Percentiles rank a stretch among this genome's conserved stretches.
These are phyloP conservation scores for Carallia brachiata DNA, from an alignment of 345 rosid species.

Conservation along the genomic window DNA sequence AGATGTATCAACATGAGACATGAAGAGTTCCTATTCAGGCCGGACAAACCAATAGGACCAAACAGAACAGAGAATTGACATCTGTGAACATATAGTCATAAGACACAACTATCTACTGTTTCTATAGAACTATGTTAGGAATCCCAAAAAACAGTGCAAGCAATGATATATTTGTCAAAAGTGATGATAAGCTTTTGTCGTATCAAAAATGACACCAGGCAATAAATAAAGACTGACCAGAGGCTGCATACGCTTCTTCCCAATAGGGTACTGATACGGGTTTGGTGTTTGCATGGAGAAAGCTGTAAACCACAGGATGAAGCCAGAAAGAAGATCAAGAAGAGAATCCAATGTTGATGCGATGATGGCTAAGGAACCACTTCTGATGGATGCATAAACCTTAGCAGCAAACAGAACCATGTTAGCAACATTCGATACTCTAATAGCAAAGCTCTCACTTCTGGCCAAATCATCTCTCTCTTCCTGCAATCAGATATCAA, in stretches of 20 bases:
- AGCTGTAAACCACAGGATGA: constrained; percentile 98
- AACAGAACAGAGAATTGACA: no score
- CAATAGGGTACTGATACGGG: constrained; percentile 94
- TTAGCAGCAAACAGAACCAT: constrained; percentile 92
- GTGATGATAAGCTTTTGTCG: background rate
- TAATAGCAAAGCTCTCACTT: constrained; percentile 86
- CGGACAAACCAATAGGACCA: no score
- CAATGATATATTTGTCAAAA: background rate
- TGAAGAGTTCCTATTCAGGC: no score
- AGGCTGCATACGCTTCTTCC: constrained; percentile 98
- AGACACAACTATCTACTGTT: no score
- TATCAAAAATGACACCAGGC: background rate
- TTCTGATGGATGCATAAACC: constrained; percentile 85
- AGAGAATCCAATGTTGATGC: constrained; percentile 98
- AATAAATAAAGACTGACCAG: constrained; percentile 51
- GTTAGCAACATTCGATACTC: constrained; percentile 87
- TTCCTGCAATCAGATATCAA: constrained; percentile 51
- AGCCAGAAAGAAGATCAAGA: constrained; percentile 97
- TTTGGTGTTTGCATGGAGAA: constrained; percentile 97
- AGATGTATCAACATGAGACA: no score
- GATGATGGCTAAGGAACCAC: constrained; percentile 93
- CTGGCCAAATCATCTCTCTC: constrained; percentile 78
- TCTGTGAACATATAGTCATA: no score
- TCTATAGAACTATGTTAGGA: no score
- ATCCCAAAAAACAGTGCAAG: no score